phyloP scores from a whole-genome alignment of 441 rosid species.

The Populus trichocarpa region DNA sequence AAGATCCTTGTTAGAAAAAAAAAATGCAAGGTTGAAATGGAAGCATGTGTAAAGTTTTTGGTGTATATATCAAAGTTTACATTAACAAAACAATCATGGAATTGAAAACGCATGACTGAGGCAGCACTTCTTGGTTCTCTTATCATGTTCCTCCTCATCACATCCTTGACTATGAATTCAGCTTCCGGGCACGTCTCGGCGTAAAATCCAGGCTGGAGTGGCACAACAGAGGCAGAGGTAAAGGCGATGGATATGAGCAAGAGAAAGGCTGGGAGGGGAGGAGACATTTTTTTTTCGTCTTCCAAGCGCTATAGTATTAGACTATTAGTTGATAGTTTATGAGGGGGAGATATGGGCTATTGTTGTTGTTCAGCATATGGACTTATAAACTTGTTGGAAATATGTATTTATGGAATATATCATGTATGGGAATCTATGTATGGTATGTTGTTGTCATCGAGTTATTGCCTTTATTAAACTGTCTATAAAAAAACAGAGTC shows the following conservation, averaged over 20 bases:
- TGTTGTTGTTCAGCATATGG: not conserved
- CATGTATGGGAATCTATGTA: not conserved
- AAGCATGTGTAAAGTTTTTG: not conserved
- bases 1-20: not conserved
- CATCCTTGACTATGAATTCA: slow-evolving; percentile 55
- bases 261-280: slow-evolving; percentile 19
- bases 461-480: not conserved
- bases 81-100: slow-evolving; percentile 95
- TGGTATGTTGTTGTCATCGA: not conserved
- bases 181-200: slow-evolving; percentile 70
- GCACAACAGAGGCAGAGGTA: slow-evolving; percentile 12
- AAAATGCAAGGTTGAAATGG: not conserved
- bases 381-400: not conserved
- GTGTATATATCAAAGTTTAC: slow-evolving; percentile 23
- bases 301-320: not conserved
- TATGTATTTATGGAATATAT: not conserved
- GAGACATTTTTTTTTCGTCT: slow-evolving; percentile 10
- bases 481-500: no score
- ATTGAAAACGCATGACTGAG: slow-evolving; percentile 96
- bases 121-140: slow-evolving; percentile 81
- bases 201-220: slow-evolving; percentile 68
- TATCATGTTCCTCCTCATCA: slow-evolving; percentile 53
- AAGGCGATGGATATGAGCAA: slow-evolving; percentile 20
- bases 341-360: not conserved
- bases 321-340: not conserved